Evolutionary conservation across 352 stramenopile species (phyloP), one percentile per base, ranked within the genome.

Genomic region (Phytopythium aichiense): DNA sequence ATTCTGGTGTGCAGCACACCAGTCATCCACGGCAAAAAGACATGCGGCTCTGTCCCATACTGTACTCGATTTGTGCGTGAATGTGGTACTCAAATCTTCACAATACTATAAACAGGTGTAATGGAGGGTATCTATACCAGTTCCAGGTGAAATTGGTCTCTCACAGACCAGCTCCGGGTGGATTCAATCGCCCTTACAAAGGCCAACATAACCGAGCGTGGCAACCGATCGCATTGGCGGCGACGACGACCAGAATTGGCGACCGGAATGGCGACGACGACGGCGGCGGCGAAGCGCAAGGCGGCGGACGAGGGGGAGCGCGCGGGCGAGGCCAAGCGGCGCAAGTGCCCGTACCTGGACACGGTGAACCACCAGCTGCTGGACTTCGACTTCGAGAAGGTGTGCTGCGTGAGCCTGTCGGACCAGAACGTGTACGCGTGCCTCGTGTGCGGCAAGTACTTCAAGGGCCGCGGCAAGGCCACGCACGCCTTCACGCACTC

Each of bases 311-410:
- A 63, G 13, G 58, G 28, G 18, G 62, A 35, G 16, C 71, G 51
- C 54, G 46, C 38, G 28, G 46, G 23, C 23, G 43, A 25, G 28
- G 53, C 63, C 46, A 95, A 92, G 72, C 84, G 87, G 50, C 85
- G 84, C 67, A 96, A 97, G 70, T 99, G 98, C 70, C 98, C 98
- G 53, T 99, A 99, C 74, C 77, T 99, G 40, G 97, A 99, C 82
- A 99, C 97, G 13, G 94, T 99, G 58, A 96, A 99, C 72, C 91
- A 98, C 64, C 90, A 98, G 56, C 66, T 98, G 54, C 82, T 99
- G 43, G 97, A 99, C 73, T 99, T 99, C 75, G 97, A 99, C 79
- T 99, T 99, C 60, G 95, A 99, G 74, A 99, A 98, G 64, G 82
- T 98, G 4, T 99, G 98, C 81, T 98, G 91, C 53, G 77, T 99